A percentile compares a stretch with the other conserved stretches of the same genome.
Conservation (phyloP, 768 basidiomycete species). For the Ramaria rubella region DNA sequence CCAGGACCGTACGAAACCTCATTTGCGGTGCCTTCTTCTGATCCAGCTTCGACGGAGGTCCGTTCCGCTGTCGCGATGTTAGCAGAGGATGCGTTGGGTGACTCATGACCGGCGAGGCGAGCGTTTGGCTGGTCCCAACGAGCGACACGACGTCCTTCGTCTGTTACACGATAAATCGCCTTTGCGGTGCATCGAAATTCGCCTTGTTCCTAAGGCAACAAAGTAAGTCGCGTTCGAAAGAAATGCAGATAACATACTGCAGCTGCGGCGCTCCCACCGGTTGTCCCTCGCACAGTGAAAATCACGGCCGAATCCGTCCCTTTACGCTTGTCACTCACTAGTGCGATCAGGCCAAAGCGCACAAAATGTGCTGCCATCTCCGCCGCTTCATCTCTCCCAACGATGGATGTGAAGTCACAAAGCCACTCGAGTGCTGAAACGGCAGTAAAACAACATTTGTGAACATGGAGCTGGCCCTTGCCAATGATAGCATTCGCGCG, state of each 20-base stretch:
- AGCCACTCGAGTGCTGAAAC: slow-evolving; percentile 93
- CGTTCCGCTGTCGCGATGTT: slow-evolving; percentile 49
- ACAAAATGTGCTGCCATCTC: slow-evolving; percentile 99
- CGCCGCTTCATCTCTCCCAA: slow-evolving; percentile 91
- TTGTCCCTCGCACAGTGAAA: slow-evolving; percentile 81
- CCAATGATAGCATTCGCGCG: slow-evolving; percentile 48
- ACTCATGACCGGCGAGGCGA: slow-evolving; percentile 38
- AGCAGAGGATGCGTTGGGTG: slow-evolving; percentile 60
- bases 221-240: slow-evolving; percentile 12
- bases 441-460: slow-evolving; percentile 71
- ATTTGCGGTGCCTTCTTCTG: slow-evolving; percentile 18
- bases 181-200: slow-evolving; percentile 97
- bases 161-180: slow-evolving; percentile 90
- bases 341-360: slow-evolving; percentile 80
- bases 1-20: slow-evolving; percentile 13
- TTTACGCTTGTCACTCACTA: slow-evolving; percentile 89
- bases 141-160: slow-evolving; percentile 80
- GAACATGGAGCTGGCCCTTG: slow-evolving; percentile 36
- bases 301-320: slow-evolving; percentile 90
- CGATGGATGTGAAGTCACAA: slow-evolving; percentile 93
- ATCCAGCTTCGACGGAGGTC: slow-evolving; percentile 46
- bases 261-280: slow-evolving; percentile 21
- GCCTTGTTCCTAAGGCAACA: slow-evolving; percentile 63
- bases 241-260: slow-evolving; percentile 6
- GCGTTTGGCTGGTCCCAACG: slow-evolving; percentile 62